Evolutionary conservation across 2,329 filamentous ascomycete species (phyloP).

Genomic region (Neopestalotiopsis rosae): DNA sequence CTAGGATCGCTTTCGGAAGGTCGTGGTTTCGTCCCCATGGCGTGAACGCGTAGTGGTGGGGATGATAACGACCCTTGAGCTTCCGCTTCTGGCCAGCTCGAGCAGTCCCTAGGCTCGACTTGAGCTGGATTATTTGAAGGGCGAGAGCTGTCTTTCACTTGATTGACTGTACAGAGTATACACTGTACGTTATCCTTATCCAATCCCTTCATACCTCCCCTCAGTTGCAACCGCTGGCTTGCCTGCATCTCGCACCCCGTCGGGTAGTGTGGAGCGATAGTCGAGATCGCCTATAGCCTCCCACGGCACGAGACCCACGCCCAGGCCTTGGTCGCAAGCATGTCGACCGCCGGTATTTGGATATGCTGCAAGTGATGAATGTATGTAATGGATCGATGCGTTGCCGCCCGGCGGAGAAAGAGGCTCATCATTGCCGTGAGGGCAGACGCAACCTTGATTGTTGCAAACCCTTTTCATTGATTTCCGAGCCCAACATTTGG

Average conservation of each 20-base stretch:
- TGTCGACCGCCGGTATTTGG: background rate
- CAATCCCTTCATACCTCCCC: background rate
- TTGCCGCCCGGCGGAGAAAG: background rate
- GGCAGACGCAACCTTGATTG: background rate
- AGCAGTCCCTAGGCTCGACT: no score
- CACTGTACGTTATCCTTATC: background rate
- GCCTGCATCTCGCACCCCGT: background rate
- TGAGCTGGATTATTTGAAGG: background rate
- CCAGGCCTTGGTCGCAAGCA: background rate
- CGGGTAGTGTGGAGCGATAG: background rate
- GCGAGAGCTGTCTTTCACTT: background rate
- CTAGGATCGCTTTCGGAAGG: constrained; percentile 13
- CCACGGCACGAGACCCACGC: background rate
- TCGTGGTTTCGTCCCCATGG: constrained; percentile 5
- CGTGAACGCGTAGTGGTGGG: constrained; percentile 12
- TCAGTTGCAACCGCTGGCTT: background rate
- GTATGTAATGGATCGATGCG: background rate
- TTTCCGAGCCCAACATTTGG: background rate
- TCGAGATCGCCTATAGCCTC: background rate
- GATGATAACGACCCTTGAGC: constrained; percentile 10
- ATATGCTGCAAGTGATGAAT: background rate
- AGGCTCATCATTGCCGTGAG: background rate
- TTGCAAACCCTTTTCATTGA: background rate
- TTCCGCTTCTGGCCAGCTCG: constrained; percentile 5
- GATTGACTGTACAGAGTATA: no score